Base-by-base conservation (phyloP, 441 rosid genomes). In the Euphorbia schlechtendalii region DNA sequence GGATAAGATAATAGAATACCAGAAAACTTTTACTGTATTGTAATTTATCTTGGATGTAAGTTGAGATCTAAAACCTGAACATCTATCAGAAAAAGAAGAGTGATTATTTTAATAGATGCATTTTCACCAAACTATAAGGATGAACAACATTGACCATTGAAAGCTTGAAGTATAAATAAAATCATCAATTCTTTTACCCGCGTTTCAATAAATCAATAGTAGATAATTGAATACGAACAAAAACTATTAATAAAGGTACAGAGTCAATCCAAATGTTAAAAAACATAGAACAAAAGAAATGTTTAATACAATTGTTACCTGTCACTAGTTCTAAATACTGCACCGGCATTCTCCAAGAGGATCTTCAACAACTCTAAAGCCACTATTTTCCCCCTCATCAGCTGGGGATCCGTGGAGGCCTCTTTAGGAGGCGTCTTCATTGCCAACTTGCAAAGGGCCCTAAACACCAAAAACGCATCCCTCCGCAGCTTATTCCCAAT, bases 351-450 rank as follows among this genome's bases (percentile, higher is more conserved):
- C 87, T 95, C 99, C 84, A 95, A 73, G 76, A 95, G 81, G 67
- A 95, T 95, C 79, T 95, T 95, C 83, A 92, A 84, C 73, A 95
- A 73, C 82, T 95, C 99, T 72, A 95, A 80, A 25, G 99, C 99
- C 66, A 95, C 87, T 74, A 95, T 92, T 84, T 95, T 92, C 64
- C 98, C 98, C 71, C 84, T 89, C 97, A 95, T 92, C 67, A 88
- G 78, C 70, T 83, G 90, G 0, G 96, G 97, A 83, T 95, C 99
- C 0, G 83, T 73, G 11, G 81, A 65, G 40, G 98, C 92, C 76
- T 95, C 99, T 79, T 92, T 92, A 5, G 96, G 87, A 13, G 99
- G 92, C 1, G 99, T 78, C 77, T 95, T 89, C 99, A 95, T 95
- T 20, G 98, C 92, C 75, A 95, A 79, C 84, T 95, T 95, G 70